Evolutionary conservation across 73 alveolate genomes (phyloP).

Genomic region (Tetrahymena thermophila): DNA sequence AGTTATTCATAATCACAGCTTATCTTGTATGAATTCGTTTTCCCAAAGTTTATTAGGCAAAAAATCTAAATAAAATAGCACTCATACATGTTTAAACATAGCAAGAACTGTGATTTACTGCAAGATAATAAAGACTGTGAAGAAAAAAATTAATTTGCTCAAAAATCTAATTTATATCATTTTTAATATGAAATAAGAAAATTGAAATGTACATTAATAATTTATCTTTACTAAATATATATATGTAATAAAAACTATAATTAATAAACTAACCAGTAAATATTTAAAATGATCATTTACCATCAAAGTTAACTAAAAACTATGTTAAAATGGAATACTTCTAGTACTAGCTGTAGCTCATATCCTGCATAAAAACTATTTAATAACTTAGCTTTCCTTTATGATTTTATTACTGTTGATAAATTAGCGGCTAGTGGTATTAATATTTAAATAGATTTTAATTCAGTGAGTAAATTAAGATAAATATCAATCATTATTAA

Average conservation of each 20-base stretch:
- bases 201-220: too few species aligned
- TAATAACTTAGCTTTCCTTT: neutral
- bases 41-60: neutral
- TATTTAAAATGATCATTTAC: too few species aligned
- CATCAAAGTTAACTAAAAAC: neutral
- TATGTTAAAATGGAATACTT: neutral
- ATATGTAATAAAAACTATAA: too few species aligned
- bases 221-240: neutral
- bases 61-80: neutral
- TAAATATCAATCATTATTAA: neutral
- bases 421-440: neutral
- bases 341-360: neutral
- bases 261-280: neutral
- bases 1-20: too few species aligned
- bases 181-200: too few species aligned
- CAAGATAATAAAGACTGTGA: neutral
- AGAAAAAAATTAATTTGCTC: neutral
- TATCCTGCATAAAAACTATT: neutral
- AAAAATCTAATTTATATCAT: neutral
- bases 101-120: neutral
- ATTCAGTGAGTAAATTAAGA: neutral
- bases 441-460: too few species aligned
- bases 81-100: neutral
- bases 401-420: neutral
- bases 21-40: neutral